Evolutionary conservation across 106 monocot genomes (phyloP), one percentile per base, ranked within the genome.

Genomic region (Allium fistulosum): DNA sequence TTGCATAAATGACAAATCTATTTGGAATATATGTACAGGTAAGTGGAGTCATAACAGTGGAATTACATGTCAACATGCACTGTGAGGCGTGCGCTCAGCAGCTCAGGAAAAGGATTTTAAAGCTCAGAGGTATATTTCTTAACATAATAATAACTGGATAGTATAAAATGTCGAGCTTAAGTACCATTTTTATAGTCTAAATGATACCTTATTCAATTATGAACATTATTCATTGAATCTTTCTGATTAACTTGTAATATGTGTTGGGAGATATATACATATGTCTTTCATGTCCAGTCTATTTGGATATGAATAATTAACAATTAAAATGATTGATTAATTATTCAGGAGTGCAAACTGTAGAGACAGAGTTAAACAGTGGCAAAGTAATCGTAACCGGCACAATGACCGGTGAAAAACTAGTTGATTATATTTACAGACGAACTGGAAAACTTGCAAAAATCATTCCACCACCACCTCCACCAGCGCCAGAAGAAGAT

Each of bases 81-180:
- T 90, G 94, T 51, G 90, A 94, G 70, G 94, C 94, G 2, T 94
- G 94, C 70, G 87, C 90, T 15, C 85, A 88, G 60, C 94, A 94
- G 47, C 84, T 94, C 13, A 75, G 73, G 37, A 87, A 60, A 75
- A 94, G 82, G 75, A 81, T 94, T 6, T 75, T 85, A 15, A 90
- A 90, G 75, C 90, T 94, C 79, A 83, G 75, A 79, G 94, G 94
- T 94, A 68, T 55, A 6, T 26, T 51, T 48, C 28, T 6, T 55
- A 55, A 8, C 53, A 55, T 55, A 15, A 6, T 55, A 15, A 55
- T 55, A 55, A 55, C 11, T 55, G 7, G 2, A 55, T 5, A 55
- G 15, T 15, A 55, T 12, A 55, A 11, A 11, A 55, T 55, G 11
- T 55, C 37, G 2, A 37, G 37, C 37, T 37, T 37, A 5, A 37